A percentile compares a stretch with the other conserved stretches of the same genome.
These are phyloP conservation scores for Hortiboletus rubellus DNA, from an alignment of 1,284 basidiomycete genomes.

Conservation along the genomic window DNA sequence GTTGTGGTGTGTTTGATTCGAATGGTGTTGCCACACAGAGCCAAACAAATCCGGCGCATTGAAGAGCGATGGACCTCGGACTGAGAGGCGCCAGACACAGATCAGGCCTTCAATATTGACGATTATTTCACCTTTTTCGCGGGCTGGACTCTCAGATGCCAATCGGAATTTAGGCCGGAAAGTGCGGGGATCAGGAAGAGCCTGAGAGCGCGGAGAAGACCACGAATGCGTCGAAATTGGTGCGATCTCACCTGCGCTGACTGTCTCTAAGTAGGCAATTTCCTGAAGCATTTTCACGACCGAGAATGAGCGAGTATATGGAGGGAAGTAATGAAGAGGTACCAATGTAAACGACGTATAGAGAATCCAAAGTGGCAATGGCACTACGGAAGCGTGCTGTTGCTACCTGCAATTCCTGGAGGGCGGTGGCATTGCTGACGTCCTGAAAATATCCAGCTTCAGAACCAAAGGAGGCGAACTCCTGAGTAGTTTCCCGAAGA, in stretches of 20 bases:
- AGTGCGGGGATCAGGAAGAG: conserved; percentile 8
- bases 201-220: not conserved
- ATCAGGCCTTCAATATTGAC: conserved; percentile 7
- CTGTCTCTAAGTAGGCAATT: conserved; percentile 87
- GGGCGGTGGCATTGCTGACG: conserved; percentile 17
- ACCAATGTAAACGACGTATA: conserved; percentile 72
- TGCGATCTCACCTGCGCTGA: conserved; percentile 94
- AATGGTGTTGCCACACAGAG: conserved; percentile 26
- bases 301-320: not conserved
- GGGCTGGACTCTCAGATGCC: conserved; percentile 16
- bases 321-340: conserved; percentile 28
- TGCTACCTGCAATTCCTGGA: conserved; percentile 38
- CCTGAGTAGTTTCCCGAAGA: conserved; percentile 81
- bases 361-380: conserved; percentile 59
- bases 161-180: not conserved
- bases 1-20: conserved; percentile 31
- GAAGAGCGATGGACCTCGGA: too few species aligned
- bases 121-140: conserved; percentile 14
- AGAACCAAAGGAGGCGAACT: conserved; percentile 66
- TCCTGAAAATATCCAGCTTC: conserved; percentile 19
- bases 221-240: not conserved
- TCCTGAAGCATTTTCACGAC: conserved; percentile 79
- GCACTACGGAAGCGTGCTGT: conserved; percentile 51
- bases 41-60: conserved; percentile 23
- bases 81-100: not conserved